These are phyloP conservation scores for Aspergillus novoparasiticus DNA, from an alignment of 2,329 filamentous ascomycete species.

Conservation along the genomic window DNA sequence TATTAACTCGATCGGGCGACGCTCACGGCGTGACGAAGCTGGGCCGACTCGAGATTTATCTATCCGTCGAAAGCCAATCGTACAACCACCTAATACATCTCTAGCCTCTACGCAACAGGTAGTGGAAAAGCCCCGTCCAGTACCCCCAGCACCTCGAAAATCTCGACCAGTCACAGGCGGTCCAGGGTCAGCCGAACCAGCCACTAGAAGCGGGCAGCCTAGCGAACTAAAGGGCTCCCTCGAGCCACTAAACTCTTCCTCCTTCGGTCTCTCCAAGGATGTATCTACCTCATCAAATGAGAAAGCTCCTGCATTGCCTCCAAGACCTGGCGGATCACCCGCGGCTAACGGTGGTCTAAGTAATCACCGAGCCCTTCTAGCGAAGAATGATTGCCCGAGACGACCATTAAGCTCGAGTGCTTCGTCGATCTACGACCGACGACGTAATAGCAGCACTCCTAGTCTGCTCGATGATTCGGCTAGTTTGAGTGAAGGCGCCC, in stretches of 20 bases:
- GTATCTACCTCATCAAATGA: slow-evolving; percentile 21
- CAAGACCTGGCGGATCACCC: slow-evolving; percentile 19
- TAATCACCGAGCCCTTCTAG: slow-evolving; percentile 13
- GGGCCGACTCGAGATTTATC: slow-evolving; percentile 2
- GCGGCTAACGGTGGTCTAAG: slow-evolving; percentile 3
- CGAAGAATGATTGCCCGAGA: slow-evolving; percentile 14
- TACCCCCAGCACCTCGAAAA: slow-evolving; percentile 22
- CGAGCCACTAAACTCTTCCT: slow-evolving; percentile 15
- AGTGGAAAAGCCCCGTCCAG: slow-evolving; percentile 19
- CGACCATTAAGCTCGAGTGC: slow-evolving; percentile 30
- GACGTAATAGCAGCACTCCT: slow-evolving; percentile 26
- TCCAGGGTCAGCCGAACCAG: background rate
- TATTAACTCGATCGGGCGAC: slow-evolving; percentile 6
- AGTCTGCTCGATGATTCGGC: slow-evolving; percentile 26
- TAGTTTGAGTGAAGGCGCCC: slow-evolving; percentile 39
- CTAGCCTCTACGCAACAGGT: slow-evolving; percentile 10
- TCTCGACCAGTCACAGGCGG: slow-evolving; percentile 1
- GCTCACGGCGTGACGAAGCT: slow-evolving; percentile 8
- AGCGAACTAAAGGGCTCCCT: background rate
- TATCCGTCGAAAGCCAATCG: slow-evolving; percentile 16
- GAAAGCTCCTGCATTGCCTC: slow-evolving; percentile 29
- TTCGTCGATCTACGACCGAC: slow-evolving; percentile 28
- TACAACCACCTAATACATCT: slow-evolving; percentile 1
- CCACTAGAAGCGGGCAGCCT: background rate
- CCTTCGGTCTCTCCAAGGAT: slow-evolving; percentile 18